These are phyloP conservation scores for Lecanicillium sp. DNA, from an alignment of 2,329 filamentous ascomycete species.

Conservation along the genomic window DNA sequence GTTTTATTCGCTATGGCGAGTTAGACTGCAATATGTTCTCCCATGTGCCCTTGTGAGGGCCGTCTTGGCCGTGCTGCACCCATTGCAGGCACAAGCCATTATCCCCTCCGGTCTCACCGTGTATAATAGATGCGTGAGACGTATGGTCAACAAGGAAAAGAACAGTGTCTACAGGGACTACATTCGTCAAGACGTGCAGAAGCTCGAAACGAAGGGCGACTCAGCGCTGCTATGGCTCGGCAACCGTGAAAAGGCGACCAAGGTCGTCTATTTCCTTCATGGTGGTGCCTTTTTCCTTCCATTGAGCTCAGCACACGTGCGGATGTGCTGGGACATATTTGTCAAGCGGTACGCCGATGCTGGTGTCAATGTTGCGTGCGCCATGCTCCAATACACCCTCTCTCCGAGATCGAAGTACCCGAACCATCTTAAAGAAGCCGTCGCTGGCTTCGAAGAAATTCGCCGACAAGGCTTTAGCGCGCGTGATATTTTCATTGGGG, in stretches of 20 bases:
- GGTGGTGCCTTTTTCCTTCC: constrained; percentile 21
- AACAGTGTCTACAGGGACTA: too few relatives aligned
- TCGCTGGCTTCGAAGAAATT: constrained; percentile 1
- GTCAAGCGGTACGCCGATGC: constrained; percentile 9
- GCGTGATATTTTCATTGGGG: background rate
- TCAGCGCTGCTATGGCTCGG: constrained; percentile 21
- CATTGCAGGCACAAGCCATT: too few relatives aligned
- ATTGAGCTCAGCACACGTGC: constrained; percentile 14
- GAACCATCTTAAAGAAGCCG: constrained; percentile 7
- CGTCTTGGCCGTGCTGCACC: too few relatives aligned
- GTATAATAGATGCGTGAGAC: too few relatives aligned
- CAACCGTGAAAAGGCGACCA: constrained; percentile 17
- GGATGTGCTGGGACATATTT: constrained; percentile 19
- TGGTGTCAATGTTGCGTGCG: constrained; percentile 9
- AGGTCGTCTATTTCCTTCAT: constrained; percentile 21
- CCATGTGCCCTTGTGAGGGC: too few relatives aligned
- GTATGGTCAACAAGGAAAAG: too few relatives aligned
- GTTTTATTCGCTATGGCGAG: too few relatives aligned
- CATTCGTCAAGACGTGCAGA: too few relatives aligned
- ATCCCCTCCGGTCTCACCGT: too few relatives aligned
- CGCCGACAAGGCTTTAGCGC: background rate
- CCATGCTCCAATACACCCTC: constrained; percentile 11
- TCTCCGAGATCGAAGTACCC: constrained; percentile 10
- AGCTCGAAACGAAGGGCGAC: background rate
- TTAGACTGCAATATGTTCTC: too few relatives aligned